A percentile compares a stretch with the other conserved stretches of the same genome.
Evolutionary conservation across 2,329 filamentous ascomycete genomes (phyloP).

Genomic region (Colletotrichum sp.): DNA sequence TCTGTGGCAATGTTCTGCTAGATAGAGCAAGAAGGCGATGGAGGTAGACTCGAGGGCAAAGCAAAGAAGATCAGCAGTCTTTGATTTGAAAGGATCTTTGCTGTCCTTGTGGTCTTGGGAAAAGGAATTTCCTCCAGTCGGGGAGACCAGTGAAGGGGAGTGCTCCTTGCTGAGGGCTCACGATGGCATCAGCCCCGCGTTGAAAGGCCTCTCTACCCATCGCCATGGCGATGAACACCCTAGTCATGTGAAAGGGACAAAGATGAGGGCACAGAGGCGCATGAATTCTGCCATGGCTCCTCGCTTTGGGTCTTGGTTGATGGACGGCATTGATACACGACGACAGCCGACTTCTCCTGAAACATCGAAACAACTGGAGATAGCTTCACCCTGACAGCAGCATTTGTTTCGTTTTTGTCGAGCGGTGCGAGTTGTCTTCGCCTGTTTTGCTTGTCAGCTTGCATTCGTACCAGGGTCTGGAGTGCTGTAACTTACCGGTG

Average conservation of each 20-base stretch:
- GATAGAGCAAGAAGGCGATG: background rate
- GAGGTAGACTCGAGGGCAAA: rapidly evolving
- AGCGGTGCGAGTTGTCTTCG: background rate
- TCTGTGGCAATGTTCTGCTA: background rate
- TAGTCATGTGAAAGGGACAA: background rate
- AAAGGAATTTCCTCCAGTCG: background rate
- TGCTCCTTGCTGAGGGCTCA: background rate
- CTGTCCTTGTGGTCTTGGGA: background rate
- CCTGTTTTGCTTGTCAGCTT: background rate
- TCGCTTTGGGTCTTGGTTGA: background rate
- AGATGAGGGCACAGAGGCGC: background rate
- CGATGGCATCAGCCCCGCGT: background rate
- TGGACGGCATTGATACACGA: background rate
- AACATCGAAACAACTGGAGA: background rate
- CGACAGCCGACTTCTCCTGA: background rate
- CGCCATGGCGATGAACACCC: background rate
- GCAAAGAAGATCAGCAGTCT: background rate
- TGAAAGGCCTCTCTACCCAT: background rate
- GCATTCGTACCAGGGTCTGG: background rate
- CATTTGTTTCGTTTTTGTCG: background rate
- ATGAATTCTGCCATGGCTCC: background rate
- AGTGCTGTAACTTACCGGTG: background rate
- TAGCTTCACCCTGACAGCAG: background rate
- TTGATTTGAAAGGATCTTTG: background rate
- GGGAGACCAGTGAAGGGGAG: background rate